Conservation (phyloP, 2,329 filamentous ascomycete species). For the Diaporthe destruens region DNA sequence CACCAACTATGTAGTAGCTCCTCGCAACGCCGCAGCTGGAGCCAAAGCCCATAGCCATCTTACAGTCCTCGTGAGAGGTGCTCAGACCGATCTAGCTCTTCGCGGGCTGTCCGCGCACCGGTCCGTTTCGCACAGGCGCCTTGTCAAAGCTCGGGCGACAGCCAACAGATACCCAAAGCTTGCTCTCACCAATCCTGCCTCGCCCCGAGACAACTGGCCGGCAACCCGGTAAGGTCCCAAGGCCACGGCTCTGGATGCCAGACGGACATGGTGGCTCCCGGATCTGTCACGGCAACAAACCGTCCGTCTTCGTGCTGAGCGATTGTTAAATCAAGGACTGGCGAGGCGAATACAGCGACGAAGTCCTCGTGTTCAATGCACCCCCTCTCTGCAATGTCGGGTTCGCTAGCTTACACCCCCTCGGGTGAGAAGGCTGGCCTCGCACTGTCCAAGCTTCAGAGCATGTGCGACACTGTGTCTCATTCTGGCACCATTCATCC, state of each 20-base stretch:
- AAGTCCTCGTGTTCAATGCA: constrained; percentile 16
- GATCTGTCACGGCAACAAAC: constrained; percentile 1
- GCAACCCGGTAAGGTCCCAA: constrained; percentile 25
- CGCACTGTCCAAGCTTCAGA: constrained; percentile 21
- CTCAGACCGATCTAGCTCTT: constrained; percentile 9
- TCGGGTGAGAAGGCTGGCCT: constrained; percentile 6
- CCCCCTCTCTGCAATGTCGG: constrained; percentile 2
- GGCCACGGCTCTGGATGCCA: constrained; percentile 25
- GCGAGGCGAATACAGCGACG: not conserved
- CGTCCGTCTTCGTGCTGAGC: constrained; percentile 16
- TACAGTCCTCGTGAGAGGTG: constrained; percentile 1
- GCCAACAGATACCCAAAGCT: constrained; percentile 16
- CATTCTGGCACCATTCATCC: constrained; percentile 20
- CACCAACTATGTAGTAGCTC: no score
- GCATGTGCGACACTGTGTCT: constrained; percentile 30
- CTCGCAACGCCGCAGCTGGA: not conserved
- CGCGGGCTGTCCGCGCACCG: constrained; percentile 17
- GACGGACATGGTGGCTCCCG: not conserved
- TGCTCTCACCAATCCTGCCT: constrained; percentile 17
- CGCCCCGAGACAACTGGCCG: constrained; percentile 18
- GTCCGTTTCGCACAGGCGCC: constrained; percentile 11
- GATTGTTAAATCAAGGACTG: not conserved
- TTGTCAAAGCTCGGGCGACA: constrained; percentile 17
- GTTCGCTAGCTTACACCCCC: constrained; percentile 5
- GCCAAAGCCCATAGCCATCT: not conserved